Evolutionary conservation across 2,329 filamentous ascomycete species (phyloP), one percentile per base, ranked within the genome.

Genomic region (Ophiostoma pallidulum): DNA sequence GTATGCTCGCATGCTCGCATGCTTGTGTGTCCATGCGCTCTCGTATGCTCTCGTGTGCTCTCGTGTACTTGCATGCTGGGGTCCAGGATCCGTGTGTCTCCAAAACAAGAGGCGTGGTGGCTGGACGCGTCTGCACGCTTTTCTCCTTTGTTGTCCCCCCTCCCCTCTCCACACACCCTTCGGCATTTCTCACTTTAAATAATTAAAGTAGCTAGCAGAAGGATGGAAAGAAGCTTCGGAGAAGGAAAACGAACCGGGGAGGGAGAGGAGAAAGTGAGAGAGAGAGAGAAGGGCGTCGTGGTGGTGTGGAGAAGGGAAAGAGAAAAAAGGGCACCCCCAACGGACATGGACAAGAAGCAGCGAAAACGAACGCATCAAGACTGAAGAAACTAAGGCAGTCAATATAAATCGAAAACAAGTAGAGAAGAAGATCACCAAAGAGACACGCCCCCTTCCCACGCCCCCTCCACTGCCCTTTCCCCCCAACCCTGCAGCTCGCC

Each of bases 401-500:
- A 35, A 35, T 35, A 35, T 35, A 35, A 5, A 36, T 9, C 14
- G 8, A 33, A 24, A n/a, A 18, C 28, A 20, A 33, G 8, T 6
- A 43, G 13, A 26, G 24, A 9, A 19, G 36, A 20, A 14, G 14
- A 35, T 26, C 6, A 16, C 22, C 14, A 28, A 28, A 41, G 36
- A 16, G 20, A 33, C 19, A 24, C 46, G 14, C 18, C 10, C 16
- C 29, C n/a, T 24, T 18, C 31, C 12, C 13, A 19, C 19, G 24
- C 24, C 5, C 24, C 24, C 38, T n/a, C n/a, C n/a, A n/a, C n/a
- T n/a, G n/a, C n/a, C n/a, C n/a, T n/a, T n/a, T n/a, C n/a, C n/a
- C n/a, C n/a, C n/a, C n/a, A n/a, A n/a, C 41, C 40, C 45, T 51
- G 48, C 46, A 32, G 43, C 41, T 52, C 46, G 51, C 48, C 50